phyloP scores from a whole-genome alignment of 1,284 basidiomycete species.

The Gymnopus androsaceus region DNA sequence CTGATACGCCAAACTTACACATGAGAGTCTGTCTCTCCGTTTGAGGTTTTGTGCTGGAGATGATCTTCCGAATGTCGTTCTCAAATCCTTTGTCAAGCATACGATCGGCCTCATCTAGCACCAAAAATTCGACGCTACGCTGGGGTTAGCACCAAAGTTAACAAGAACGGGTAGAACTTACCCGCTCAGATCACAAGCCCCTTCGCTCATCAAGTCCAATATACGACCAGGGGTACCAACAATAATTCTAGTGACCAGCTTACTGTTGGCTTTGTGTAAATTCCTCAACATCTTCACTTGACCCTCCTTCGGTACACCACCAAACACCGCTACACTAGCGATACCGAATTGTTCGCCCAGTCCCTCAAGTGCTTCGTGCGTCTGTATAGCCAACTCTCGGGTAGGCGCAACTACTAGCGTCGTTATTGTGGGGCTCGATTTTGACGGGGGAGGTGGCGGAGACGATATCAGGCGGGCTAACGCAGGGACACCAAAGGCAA shows the following conservation, averaged over 20 bases:
- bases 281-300: constrained; percentile 83
- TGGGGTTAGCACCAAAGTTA: background rate
- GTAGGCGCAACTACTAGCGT: constrained; percentile 91
- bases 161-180: constrained; percentile 74
- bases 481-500: constrained; percentile 94
- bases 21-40: constrained; percentile 85
- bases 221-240: constrained; percentile 91
- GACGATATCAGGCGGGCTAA: constrained; percentile 65
- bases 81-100: constrained; percentile 99
- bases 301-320: constrained; percentile 87
- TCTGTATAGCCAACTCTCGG: constrained; percentile 93
- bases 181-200: constrained; percentile 77
- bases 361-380: constrained; percentile 92
- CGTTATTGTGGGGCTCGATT: constrained; percentile 51
- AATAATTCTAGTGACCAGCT: constrained; percentile 82
- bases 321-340: constrained; percentile 87
- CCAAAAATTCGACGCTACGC: constrained; percentile 82
- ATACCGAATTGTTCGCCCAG: constrained; percentile 93
- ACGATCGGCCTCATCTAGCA: constrained; percentile 96
- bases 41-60: constrained; percentile 73
- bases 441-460: constrained; percentile 21
- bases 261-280: constrained; percentile 46
- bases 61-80: constrained; percentile 95
- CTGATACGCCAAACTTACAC: constrained; percentile 58
- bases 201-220: constrained; percentile 89